Evolutionary conservation across 768 basidiomycete species (phyloP).

Genomic region (Trametes villosa): DNA sequence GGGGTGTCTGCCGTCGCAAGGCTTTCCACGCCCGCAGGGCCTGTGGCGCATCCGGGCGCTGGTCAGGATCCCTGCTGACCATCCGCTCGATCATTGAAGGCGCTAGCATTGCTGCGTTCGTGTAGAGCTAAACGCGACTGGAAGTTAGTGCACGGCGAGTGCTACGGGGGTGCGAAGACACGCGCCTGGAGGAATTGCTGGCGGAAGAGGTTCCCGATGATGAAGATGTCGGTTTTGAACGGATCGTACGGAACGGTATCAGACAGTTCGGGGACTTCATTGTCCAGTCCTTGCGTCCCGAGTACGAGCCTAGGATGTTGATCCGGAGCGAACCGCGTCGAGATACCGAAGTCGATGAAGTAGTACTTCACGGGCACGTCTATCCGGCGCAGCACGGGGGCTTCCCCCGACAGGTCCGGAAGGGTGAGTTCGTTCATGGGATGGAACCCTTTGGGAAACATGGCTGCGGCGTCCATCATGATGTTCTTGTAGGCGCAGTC

Average conservation of each 20-base stretch:
- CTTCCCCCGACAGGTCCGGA: neutral
- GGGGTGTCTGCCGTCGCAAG: neutral
- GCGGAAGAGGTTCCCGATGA: neutral
- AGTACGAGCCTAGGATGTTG: neutral
- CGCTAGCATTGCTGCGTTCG: neutral
- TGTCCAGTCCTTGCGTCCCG: neutral
- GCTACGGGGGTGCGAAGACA: neutral
- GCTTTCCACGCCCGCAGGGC: neutral
- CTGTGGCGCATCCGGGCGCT: neutral
- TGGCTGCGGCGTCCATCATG: constrained; percentile 25
- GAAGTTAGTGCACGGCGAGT: neutral
- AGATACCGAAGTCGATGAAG: neutral
- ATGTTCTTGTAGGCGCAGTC: constrained; percentile 28
- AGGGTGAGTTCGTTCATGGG: neutral
- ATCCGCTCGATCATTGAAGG: neutral
- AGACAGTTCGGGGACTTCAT: neutral
- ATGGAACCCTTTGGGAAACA: constrained; percentile 28
- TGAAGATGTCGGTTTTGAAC: neutral
- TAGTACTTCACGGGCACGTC: neutral
- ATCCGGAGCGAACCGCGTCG: neutral
- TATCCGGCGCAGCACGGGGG: neutral
- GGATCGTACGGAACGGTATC: neutral
- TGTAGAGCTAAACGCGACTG: neutral
- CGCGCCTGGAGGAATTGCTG: neutral
- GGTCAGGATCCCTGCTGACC: neutral